Conservation (phyloP, 1,284 basidiomycete genomes). For the Cronartium quercuum region DNA sequence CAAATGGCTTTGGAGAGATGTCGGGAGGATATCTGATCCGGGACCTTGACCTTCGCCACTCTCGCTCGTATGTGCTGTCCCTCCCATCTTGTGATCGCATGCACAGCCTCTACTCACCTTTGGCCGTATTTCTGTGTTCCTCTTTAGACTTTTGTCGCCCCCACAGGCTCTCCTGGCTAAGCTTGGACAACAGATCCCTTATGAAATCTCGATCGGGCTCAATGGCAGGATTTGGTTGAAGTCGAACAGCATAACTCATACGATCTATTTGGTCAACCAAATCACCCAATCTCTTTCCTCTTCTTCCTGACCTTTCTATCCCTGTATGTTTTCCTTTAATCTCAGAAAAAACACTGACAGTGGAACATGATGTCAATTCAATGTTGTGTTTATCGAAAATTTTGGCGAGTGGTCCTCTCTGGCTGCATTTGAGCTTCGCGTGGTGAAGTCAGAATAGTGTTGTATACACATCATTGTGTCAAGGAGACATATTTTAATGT, state of each 20-base stretch:
- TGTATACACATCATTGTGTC: too few species aligned
- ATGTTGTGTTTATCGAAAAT: too few species aligned
- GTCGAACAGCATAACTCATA: constrained; percentile 61
- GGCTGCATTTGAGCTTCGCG: too few species aligned
- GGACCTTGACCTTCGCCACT: constrained; percentile 61
- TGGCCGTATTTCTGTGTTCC: constrained; percentile 4
- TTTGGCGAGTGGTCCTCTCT: too few species aligned
- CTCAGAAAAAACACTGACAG: too few species aligned
- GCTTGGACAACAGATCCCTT: constrained; percentile 67
- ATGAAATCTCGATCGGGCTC: constrained; percentile 70
- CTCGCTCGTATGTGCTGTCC: constrained; percentile 60
- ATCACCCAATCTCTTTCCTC: neutral
- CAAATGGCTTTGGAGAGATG: constrained; percentile 74
- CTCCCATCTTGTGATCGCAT: neutral
- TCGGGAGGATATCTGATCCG: constrained; percentile 63
- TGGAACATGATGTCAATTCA: too few species aligned
- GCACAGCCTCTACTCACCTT: neutral
- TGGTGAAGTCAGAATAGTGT: too few species aligned
- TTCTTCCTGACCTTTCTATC: neutral
- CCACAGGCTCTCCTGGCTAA: constrained; percentile 61
- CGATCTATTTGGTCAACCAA: constrained; percentile 55
- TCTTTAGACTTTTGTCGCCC: constrained; percentile 62
- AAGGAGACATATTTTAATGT: too few species aligned
- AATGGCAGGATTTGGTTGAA: constrained; percentile 77
- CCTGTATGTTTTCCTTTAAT: too few species aligned